A percentile compares a stretch with the other conserved stretches of the same genome.
Conservation (phyloP, 176 grass and related monocot species). For the Triticum timopheevii region DNA sequence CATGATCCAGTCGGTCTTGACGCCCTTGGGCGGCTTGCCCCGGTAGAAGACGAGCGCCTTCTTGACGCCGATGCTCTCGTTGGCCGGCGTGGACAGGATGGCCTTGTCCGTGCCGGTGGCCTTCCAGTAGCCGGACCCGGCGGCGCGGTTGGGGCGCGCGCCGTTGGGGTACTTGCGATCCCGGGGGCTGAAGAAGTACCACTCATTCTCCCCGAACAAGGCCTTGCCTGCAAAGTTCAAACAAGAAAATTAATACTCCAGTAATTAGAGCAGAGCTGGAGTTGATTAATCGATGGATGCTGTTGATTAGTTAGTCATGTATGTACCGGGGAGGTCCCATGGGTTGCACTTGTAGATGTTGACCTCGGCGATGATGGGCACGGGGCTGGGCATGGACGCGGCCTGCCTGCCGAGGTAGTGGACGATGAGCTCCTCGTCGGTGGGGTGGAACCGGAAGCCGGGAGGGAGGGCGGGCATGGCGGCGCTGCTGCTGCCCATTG, state of each 20-base stretch:
- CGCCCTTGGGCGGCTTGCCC: constrained; percentile 63
- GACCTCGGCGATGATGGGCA: constrained; percentile 78
- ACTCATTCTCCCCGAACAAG: constrained; percentile 60
- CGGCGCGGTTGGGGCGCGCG: constrained; percentile 57
- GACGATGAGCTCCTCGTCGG: constrained; percentile 78
- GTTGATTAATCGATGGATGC: not conserved
- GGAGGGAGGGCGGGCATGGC: constrained; percentile 47
- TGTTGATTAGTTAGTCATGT: not conserved
- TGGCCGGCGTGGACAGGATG: constrained; percentile 2
- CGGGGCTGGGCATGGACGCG: constrained; percentile 32
- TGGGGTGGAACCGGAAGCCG: constrained; percentile 89
- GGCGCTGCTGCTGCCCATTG: not conserved
- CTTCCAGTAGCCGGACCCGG: constrained; percentile 63
- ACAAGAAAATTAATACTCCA: not conserved
- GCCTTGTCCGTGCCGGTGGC: constrained; percentile 73
- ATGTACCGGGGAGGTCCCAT: constrained; percentile 76
- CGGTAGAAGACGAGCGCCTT: constrained; percentile 81
- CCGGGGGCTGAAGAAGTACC: constrained; percentile 74
- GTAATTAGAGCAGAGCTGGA: not conserved
- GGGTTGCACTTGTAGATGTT: constrained; percentile 92
- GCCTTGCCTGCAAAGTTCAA: constrained; percentile 23
- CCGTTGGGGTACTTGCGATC: constrained; percentile 77
- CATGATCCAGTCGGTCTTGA: constrained; percentile 92
- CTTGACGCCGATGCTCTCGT: constrained; percentile 48
- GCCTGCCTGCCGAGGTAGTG: constrained; percentile 71